Conservation (phyloP, 2,329 filamentous ascomycete genomes). For the Sclerotinia spermophila region DNA sequence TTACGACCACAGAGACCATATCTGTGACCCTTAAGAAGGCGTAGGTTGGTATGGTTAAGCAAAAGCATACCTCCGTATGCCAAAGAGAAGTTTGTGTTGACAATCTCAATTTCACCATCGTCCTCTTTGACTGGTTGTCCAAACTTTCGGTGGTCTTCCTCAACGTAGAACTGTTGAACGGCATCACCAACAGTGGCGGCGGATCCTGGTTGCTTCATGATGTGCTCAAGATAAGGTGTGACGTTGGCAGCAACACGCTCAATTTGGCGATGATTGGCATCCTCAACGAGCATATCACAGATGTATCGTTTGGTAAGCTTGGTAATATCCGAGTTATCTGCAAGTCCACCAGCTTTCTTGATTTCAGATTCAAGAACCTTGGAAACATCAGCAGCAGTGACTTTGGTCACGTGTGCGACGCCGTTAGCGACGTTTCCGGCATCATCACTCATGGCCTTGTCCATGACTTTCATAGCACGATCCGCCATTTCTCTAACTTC, state of each 20-base stretch:
- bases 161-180: slow-evolving; percentile 73
- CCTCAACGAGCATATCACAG: slow-evolving; percentile 78
- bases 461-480: slow-evolving; percentile 78
- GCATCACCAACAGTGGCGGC: slow-evolving; percentile 63
- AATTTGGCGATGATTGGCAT: slow-evolving; percentile 78
- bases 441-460: slow-evolving; percentile 83
- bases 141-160: slow-evolving; percentile 83
- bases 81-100: slow-evolving; percentile 95
- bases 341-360: slow-evolving; percentile 62
- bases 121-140: slow-evolving; percentile 83
- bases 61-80: slow-evolving; percentile 97
- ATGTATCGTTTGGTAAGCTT: slow-evolving; percentile 70
- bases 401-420: slow-evolving; percentile 49
- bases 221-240: slow-evolving; percentile 68
- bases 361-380: slow-evolving; percentile 73
- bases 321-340: slow-evolving; percentile 61
- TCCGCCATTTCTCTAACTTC: slow-evolving; percentile 90
- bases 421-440: slow-evolving; percentile 52
- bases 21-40: slow-evolving; percentile 90
- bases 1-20: slow-evolving; percentile 97
- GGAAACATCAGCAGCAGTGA: slow-evolving; percentile 68
- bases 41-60: slow-evolving; percentile 91
- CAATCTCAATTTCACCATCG: slow-evolving; percentile 90
- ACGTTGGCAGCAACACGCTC: slow-evolving; percentile 67
- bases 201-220: slow-evolving; percentile 61